Evolutionary conservation across 2,329 filamentous ascomycete genomes (phyloP).

Genomic region (Epichloe sylvatica): DNA sequence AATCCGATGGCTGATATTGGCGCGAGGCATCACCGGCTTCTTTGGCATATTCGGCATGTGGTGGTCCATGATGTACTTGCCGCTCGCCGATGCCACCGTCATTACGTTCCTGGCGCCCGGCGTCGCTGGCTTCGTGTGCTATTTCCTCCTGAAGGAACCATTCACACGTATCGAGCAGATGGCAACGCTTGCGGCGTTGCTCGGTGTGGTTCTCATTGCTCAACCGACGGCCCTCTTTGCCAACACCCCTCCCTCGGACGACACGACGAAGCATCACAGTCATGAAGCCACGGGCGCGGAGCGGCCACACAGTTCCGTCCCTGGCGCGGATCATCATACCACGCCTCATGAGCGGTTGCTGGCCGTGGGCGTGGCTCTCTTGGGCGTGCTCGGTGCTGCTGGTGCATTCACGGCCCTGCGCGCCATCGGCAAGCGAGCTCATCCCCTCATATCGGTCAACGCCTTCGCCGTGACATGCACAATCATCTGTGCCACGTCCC

Average conservation of each 20-base stretch:
- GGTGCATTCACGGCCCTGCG: slow-evolving; percentile 63
- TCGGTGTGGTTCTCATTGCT: slow-evolving; percentile 73
- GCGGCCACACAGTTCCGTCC: slow-evolving; percentile 7
- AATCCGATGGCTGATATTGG: slow-evolving; percentile 52
- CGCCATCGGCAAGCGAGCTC: slow-evolving; percentile 65
- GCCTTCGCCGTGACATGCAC: slow-evolving; percentile 65
- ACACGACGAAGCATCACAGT: background rate
- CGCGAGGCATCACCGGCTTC: slow-evolving; percentile 55
- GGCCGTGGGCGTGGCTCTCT: slow-evolving; percentile 56
- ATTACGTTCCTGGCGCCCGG: slow-evolving; percentile 77
- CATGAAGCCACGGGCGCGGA: background rate
- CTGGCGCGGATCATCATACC: slow-evolving; percentile 21
- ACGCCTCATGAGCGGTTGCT: slow-evolving; percentile 52
- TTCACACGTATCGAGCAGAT: slow-evolving; percentile 68
- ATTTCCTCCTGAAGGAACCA: slow-evolving; percentile 57
- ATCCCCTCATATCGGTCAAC: slow-evolving; percentile 73
- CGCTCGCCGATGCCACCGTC: slow-evolving; percentile 75
- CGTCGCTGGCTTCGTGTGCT: slow-evolving; percentile 67
- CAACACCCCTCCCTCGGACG: slow-evolving; percentile 3
- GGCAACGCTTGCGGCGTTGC: slow-evolving; percentile 58
- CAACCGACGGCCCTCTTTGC: slow-evolving; percentile 48
- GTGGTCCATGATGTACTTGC: slow-evolving; percentile 56
- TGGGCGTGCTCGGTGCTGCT: slow-evolving; percentile 65
- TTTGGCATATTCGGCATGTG: slow-evolving; percentile 71
- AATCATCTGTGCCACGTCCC: slow-evolving; percentile 48